These are phyloP conservation scores for Aspergillus sp. DNA, from an alignment of 2,329 filamentous ascomycete genomes.

Conservation along the genomic window DNA sequence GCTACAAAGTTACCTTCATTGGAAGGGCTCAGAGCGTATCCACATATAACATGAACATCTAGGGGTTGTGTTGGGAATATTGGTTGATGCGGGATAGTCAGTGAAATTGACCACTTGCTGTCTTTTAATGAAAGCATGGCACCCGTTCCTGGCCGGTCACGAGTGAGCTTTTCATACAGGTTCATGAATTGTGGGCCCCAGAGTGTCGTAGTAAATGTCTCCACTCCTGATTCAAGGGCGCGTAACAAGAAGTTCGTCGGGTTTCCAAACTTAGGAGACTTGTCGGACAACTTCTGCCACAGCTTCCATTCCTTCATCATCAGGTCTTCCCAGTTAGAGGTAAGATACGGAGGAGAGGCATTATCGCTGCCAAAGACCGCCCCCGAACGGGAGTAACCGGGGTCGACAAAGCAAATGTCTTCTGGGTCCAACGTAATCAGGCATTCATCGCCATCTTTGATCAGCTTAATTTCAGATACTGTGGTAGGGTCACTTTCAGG, in stretches of 20 bases:
- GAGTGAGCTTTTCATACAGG: slow-evolving; percentile 26
- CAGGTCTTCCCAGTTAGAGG: slow-evolving; percentile 15
- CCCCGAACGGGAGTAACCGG: slow-evolving; percentile 40
- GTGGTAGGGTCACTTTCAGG: slow-evolving; percentile 25
- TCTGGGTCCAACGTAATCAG: slow-evolving; percentile 27
- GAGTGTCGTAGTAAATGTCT: slow-evolving; percentile 44
- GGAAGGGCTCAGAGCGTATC: slow-evolving; percentile 41
- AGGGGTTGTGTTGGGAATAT: slow-evolving; percentile 41
- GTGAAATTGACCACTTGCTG: slow-evolving; percentile 43
- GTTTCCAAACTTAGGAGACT: slow-evolving; percentile 34
- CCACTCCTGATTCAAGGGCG: slow-evolving; percentile 36
- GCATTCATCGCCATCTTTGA: slow-evolving; percentile 22
- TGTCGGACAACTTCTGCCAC: slow-evolving; percentile 37
- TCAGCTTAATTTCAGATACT: slow-evolving; percentile 29
- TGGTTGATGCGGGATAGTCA: slow-evolving; percentile 44
- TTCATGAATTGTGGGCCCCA: slow-evolving; percentile 31
- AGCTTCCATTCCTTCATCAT: slow-evolving; percentile 39
- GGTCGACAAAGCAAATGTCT: slow-evolving; percentile 42
- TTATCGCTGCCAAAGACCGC: slow-evolving; percentile 35
- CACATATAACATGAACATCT: slow-evolving; percentile 40
- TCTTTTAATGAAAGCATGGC: slow-evolving; percentile 41
- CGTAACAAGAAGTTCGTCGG: slow-evolving; percentile 28
- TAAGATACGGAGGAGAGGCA: slow-evolving; percentile 6
- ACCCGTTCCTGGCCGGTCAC: slow-evolving; percentile 30
- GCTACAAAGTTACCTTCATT: slow-evolving; percentile 38